Evolutionary conservation across 169 alveolate genomes (phyloP).

Genomic region (Eimeria maxima): DNA sequence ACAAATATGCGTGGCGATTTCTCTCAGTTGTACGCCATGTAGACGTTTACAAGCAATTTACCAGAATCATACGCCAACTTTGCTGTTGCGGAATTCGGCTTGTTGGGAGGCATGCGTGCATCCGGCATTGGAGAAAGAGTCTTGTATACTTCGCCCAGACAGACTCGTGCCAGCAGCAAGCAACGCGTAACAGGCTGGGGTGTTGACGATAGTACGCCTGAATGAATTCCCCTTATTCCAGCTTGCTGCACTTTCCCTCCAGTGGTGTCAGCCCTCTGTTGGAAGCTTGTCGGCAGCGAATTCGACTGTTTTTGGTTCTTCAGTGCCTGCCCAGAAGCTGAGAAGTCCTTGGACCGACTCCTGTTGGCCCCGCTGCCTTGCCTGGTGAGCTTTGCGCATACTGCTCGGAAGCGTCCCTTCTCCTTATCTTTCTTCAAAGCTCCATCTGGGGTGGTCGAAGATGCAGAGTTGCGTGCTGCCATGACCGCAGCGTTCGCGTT

Average conservation of each 20-base stretch:
- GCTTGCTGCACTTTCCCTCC: not conserved
- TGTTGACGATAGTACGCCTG: not conserved
- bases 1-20: not conserved
- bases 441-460: not conserved
- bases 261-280: slow-evolving; percentile 33
- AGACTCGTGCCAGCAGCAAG: slow-evolving; percentile 75
- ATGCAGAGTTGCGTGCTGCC: not conserved
- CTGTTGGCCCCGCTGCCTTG: not conserved
- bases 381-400: slow-evolving; percentile 54
- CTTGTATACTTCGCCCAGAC: slow-evolving; percentile 78
- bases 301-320: not conserved
- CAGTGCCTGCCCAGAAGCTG: not conserved
- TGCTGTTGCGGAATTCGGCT: slow-evolving; percentile 28
- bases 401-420: slow-evolving; percentile 68
- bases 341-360: not conserved
- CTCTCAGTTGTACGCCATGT: not conserved
- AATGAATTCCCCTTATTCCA: not conserved
- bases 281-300: slow-evolving; percentile 3
- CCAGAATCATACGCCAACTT: slow-evolving; percentile 64
- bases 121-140: slow-evolving; percentile 80
- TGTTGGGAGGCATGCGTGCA: slow-evolving; percentile 81
- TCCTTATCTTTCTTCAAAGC: slow-evolving; percentile 40
- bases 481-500: slow-evolving; percentile 4
- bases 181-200: slow-evolving; percentile 57
- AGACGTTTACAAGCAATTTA: not conserved